These are phyloP conservation scores for Globisporangium cystogenes DNA, from an alignment of 352 stramenopile genomes.

Conservation along the genomic window DNA sequence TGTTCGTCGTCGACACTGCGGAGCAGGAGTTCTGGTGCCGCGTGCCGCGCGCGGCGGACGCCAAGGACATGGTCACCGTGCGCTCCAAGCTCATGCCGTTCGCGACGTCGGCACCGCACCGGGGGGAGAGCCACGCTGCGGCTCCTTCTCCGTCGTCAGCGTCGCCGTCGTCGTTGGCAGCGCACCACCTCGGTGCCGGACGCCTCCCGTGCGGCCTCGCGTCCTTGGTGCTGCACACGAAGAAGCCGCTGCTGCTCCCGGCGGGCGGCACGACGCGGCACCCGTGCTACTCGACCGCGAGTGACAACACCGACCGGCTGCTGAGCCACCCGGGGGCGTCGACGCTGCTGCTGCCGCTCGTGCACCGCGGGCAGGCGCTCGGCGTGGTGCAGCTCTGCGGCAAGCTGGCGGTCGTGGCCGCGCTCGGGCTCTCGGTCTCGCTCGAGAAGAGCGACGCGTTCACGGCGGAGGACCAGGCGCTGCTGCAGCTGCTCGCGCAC, in stretches of 20 bases:
- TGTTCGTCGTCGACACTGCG: constrained; percentile 64
- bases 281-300: constrained; percentile 40
- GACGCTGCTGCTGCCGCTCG: constrained; percentile 50
- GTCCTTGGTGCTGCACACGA: constrained; percentile 63
- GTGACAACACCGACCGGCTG: constrained; percentile 58
- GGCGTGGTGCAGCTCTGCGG: constrained; percentile 61
- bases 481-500: constrained; percentile 46
- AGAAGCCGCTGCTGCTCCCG: constrained; percentile 46
- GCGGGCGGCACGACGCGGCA: constrained; percentile 43
- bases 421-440: constrained; percentile 53
- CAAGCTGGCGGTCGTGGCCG: constrained; percentile 50
- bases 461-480: constrained; percentile 42
- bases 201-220: constrained; percentile 42
- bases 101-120: no score
- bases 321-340: constrained; percentile 49
- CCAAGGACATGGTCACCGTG: constrained; percentile 26
- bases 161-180: no score
- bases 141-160: no score
- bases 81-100: constrained; percentile 39
- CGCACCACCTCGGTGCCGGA: background rate
- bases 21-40: constrained; percentile 80
- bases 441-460: constrained; percentile 62
- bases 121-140: no score
- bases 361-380: constrained; percentile 27
- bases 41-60: constrained; percentile 19